Conservation (phyloP, 179 eudicot species). For the Beta lomatogona region DNA sequence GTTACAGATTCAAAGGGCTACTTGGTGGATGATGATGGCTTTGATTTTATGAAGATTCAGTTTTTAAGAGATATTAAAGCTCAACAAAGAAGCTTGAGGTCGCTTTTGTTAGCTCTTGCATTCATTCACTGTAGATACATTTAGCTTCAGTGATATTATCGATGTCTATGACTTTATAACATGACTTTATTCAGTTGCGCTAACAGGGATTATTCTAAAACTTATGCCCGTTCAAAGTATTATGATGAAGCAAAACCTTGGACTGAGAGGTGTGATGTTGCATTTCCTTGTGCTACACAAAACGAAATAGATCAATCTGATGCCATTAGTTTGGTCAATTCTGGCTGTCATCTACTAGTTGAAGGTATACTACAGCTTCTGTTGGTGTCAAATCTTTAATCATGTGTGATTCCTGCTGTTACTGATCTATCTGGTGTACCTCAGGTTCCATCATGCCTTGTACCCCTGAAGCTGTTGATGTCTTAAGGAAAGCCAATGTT, state of each 20-base stretch:
- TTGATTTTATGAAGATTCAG: conserved; percentile 77
- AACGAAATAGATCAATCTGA: conserved; percentile 95
- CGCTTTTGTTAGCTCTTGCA: conserved; percentile 21
- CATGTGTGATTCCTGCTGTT: neutral
- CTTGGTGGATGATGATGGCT: conserved; percentile 95
- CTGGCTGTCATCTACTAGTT: conserved; percentile 88
- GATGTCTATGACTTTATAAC: conserved; percentile 21
- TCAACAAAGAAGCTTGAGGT: conserved; percentile 93
- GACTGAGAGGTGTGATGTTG: conserved; percentile 95
- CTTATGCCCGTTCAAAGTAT: conserved; percentile 94
- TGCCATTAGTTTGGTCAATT: conserved; percentile 87
- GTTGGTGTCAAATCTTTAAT: conserved; percentile 9
- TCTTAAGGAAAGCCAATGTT: conserved; percentile 84
- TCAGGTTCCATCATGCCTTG: conserved; percentile 97
- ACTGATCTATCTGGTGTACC: conserved; percentile 17
- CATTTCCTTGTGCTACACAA: conserved; percentile 95
- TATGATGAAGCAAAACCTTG: conserved; percentile 98
- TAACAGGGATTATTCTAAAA: conserved; percentile 93
- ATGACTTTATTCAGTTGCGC: conserved; percentile 22
- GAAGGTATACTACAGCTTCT: conserved; percentile 51
- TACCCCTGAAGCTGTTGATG: conserved; percentile 91
- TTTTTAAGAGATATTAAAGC: conserved; percentile 77
- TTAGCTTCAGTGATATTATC: neutral
- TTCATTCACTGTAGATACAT: neutral
- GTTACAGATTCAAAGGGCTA: conserved; percentile 86